Conservation (phyloP, 2,329 filamentous ascomycete genomes). For the Macroventuria anomochaeta region DNA sequence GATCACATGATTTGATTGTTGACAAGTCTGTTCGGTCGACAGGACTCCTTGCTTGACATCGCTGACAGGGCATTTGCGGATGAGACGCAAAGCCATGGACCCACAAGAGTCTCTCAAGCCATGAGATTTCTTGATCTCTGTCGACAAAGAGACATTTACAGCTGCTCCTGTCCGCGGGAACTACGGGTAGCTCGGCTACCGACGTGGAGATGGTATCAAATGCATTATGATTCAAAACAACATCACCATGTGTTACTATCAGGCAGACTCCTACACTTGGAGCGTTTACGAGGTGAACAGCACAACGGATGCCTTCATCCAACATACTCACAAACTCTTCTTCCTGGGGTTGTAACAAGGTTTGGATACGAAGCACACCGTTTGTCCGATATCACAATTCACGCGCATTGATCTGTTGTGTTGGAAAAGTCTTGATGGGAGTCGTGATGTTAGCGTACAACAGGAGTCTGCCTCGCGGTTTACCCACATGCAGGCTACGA, state of each 20-base stretch:
- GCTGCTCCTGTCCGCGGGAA: too few relatives aligned
- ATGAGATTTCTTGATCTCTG: too few relatives aligned
- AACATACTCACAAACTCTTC: not conserved
- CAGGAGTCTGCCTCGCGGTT: conserved; percentile 15
- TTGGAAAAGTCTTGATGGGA: not conserved
- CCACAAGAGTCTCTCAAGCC: too few relatives aligned
- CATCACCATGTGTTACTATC: not conserved
- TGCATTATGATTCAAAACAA: not conserved
- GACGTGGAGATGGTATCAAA: not conserved
- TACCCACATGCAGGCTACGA: conserved; percentile 9
- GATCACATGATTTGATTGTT: too few relatives aligned
- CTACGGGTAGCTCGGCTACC: conserved; percentile 1
- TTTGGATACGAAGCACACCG: too few relatives aligned
- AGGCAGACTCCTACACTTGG: too few relatives aligned
- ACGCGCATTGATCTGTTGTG: not conserved
- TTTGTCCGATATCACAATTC: not conserved
- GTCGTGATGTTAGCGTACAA: not conserved
- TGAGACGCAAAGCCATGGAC: too few relatives aligned
- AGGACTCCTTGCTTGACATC: not conserved
- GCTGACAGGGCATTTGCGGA: not conserved
- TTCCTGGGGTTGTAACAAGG: not conserved
- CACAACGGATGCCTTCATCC: too few relatives aligned
- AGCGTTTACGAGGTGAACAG: too few relatives aligned
- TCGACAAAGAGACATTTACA: too few relatives aligned
- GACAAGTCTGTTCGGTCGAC: too few relatives aligned